Evolutionary conservation across 2,329 filamentous ascomycete species (phyloP).

Genomic region (Colletotrichum lindemuthianum): DNA sequence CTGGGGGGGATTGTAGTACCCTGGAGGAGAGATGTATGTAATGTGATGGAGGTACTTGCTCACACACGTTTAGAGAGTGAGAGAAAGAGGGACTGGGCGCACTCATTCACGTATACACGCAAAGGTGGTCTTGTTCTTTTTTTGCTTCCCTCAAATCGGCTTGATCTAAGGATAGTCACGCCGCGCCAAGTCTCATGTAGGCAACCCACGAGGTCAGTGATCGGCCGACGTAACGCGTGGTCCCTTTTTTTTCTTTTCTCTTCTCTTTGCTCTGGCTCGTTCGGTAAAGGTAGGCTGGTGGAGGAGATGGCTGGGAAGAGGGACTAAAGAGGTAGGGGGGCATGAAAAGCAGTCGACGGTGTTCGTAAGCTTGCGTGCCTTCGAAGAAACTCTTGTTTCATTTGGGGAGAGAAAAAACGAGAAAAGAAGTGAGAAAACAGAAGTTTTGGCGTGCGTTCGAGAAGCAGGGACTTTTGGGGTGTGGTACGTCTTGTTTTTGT

Average conservation of each 20-base stretch:
- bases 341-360: too few relatives aligned
- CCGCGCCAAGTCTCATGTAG: slow-evolving; percentile 24
- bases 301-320: not conserved
- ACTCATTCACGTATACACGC: not conserved
- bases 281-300: not conserved
- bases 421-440: slow-evolving; percentile 2
- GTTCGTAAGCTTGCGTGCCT: too few relatives aligned
- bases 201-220: slow-evolving; percentile 33
- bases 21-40: not conserved
- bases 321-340: not conserved
- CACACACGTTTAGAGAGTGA: too few relatives aligned
- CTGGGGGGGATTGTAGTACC: slow-evolving; percentile 4
- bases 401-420: not conserved
- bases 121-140: not conserved
- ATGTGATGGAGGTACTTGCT: not conserved
- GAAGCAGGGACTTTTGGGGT: slow-evolving; percentile 7
- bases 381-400: too few relatives aligned
- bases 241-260: too few relatives aligned
- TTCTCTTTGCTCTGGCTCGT: too few relatives aligned
- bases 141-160: not conserved
- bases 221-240: slow-evolving; percentile 31
- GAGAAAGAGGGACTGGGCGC: not conserved
- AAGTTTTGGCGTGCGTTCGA: not conserved
- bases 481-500: slow-evolving; percentile 24
- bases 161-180: slow-evolving; percentile 29